Conservation (phyloP, 2,329 filamentous ascomycete genomes). For the Talaromyces sp. region DNA sequence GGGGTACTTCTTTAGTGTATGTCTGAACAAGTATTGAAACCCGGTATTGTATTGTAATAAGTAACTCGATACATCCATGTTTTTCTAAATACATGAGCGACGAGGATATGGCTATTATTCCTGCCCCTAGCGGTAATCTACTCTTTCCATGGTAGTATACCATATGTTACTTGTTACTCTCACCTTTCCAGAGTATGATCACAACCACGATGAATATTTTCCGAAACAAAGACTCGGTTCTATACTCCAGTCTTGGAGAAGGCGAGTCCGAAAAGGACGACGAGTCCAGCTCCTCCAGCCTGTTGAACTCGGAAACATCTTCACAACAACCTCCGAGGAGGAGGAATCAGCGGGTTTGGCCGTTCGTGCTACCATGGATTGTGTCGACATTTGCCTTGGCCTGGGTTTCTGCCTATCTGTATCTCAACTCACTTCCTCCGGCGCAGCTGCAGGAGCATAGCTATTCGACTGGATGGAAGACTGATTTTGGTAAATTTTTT, state of each 20-base stretch:
- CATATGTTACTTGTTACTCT: no score
- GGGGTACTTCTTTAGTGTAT: no score
- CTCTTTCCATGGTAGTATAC: neutral
- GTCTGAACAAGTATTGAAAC: no score
- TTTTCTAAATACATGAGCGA: no score
- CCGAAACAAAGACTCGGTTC: neutral
- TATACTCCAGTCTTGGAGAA: neutral
- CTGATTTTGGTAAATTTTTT: neutral
- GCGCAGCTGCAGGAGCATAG: neutral
- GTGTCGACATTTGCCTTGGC: neutral
- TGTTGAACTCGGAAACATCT: neutral
- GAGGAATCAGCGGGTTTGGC: neutral
- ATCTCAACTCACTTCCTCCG: neutral
- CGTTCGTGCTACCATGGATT: neutral
- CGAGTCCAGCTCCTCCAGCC: neutral
- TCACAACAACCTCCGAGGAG: no score
- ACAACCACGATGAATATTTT: neutral
- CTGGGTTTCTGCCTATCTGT: neutral
- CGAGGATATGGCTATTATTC: no score
- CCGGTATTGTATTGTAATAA: no score
- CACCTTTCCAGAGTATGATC: neutral
- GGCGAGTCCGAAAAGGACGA: slow-evolving; percentile 3
- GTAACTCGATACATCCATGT: no score
- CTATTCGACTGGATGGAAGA: slow-evolving; percentile 2
- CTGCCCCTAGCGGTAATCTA: neutral